Base-by-base conservation (phyloP, 371 early-diverging fungal genomes). In the Capillidium heterosporum region DNA sequence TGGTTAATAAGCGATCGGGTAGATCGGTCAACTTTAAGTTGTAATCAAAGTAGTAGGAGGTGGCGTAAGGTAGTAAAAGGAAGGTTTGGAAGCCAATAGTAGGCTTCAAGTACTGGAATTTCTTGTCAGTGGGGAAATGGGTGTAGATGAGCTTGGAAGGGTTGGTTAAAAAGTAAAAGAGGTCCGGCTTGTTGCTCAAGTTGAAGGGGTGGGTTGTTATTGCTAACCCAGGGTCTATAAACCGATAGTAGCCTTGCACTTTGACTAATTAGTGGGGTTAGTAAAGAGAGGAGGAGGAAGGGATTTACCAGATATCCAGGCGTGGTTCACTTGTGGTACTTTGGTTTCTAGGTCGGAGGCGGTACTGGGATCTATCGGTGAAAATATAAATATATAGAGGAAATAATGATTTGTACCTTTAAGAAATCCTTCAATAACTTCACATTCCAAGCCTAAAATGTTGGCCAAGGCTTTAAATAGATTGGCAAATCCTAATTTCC, bases 201-300 rank as follows among this genome's bases (percentile, higher is more conserved):
- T 57, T 67, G 21, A 61, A 64, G 41, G 63, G 63, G 39, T 67
- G 67, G 0, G 61, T 60, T 0, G 67, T 61, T 17, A 61, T 57
- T 0, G 75, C 75, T 5, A 80, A 62, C 64, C 76, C 77, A 35
- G 77, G 77, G 59, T 80, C 80, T 26, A 80, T 67, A 49, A 80
- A 69, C 3, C 77, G 66, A 42, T 80, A 77, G 56, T 72, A 72
- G 1, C 76, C 80, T 35, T 75, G 75, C 15, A 80, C 68, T 57
- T 75, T 72, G 7, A 79, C 75, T 65, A 42, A 48, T 1, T 35
- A 44, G 24, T 49, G 32, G 23, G 43, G 24, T 15, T 23, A 50
- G n/a, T 21, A 17, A 58, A 19, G 44, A 57, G 29, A 57, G 15
- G 11, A 17, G 27, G 17, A 11, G 29, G 11, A 4, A n/a, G n/a